Percentiles rank a stretch among this genome's conserved stretches.
Evolutionary conservation across 2,329 filamentous ascomycete genomes (phyloP).

Genomic region (Aspergillus sergii): DNA sequence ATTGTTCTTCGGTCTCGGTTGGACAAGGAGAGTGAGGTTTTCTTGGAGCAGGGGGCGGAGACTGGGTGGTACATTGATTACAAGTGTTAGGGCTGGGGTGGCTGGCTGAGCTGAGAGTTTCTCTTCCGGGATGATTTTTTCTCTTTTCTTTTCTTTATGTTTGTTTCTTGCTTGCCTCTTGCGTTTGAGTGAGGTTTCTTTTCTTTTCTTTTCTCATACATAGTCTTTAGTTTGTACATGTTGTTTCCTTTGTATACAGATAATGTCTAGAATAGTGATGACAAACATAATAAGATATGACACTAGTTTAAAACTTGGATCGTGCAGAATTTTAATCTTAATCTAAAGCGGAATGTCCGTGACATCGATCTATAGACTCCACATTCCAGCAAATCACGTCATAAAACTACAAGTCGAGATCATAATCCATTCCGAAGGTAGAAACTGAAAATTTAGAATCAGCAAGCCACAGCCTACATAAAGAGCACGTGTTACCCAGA

Average conservation of each 20-base stretch:
- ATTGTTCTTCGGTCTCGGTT: background rate
- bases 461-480: background rate
- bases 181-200: background rate
- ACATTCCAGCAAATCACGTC: background rate
- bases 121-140: background rate
- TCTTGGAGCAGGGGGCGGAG: slow-evolving; percentile 6
- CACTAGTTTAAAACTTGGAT: background rate
- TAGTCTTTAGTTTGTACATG: background rate
- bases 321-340: background rate
- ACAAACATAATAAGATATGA: background rate
- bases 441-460: background rate
- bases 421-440: background rate
- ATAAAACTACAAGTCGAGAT: background rate
- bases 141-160: background rate
- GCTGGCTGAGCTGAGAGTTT: too few relatives aligned
- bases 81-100: slow-evolving; percentile 1
- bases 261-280: background rate
- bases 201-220: background rate
- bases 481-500: background rate
- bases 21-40: slow-evolving; percentile 5
- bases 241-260: background rate
- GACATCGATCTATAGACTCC: background rate
- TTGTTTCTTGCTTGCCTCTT: background rate
- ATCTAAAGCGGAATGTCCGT: background rate
- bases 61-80: slow-evolving; percentile 12